Base-by-base conservation (phyloP, 108 stramenopile genomes). In the Stephanodiscus triporus region DNA sequence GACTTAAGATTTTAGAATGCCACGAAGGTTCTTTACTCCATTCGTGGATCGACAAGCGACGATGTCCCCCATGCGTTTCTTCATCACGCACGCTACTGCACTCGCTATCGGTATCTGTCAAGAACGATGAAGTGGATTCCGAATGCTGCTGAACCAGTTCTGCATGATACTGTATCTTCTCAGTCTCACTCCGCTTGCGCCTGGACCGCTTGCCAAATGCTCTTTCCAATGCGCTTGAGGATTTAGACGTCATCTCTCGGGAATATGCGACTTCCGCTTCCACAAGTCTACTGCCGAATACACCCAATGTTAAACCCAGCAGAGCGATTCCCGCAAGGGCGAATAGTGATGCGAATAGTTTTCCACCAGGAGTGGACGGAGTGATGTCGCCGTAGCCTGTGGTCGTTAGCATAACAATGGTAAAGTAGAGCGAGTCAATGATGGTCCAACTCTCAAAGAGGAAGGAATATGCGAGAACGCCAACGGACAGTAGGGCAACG, bases 371-470 rank as follows among this genome's bases (percentile, higher is more conserved):
- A 19, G 84, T 87, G 2, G 78, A 40, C 9, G 81, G 81, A 0
- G 77, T 63, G 13, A 63, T 63, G 42, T 76, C 75, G 23, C 76
- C 73, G 24, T 70, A 75, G 0, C 79, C 79, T 4, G 84, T 73
- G 6, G 86, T 87, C 0, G 76, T 66, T 14, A 84, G 70, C 23
- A 66, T 63, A 20, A 83, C 81, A 58, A 77, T 78, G 27, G 81
- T 76, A 75, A 90, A 90, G 37, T 90, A 90, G 23, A 90, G 54
- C 16, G 86, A 76, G 64, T 90, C 89, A 10, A 87, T 56, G 32
- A 90, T 68, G 34, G 83, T 57, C 86, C 86, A 87, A 30, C 63
- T 36, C 69, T 80, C 76, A 47, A 88, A 82, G 3, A 91, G 24
- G 26, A 51, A 68, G 27, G 81, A 72, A 62, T 85, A 90, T 0